phyloP scores from a whole-genome alignment of 2,329 filamentous ascomycete genomes.

The Aureobasidium melanogenum region DNA sequence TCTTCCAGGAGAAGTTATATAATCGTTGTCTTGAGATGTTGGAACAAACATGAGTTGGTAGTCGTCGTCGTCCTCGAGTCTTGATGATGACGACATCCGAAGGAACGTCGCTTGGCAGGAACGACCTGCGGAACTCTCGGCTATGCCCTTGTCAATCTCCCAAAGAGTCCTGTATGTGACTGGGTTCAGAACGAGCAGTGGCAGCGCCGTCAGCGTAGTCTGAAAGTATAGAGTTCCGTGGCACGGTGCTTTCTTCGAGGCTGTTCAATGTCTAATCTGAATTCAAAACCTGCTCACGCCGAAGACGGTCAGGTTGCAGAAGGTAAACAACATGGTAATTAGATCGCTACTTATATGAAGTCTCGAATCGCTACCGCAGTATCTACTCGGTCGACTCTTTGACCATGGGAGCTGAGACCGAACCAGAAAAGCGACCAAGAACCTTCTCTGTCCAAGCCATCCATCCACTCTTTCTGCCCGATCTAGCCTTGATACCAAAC shows the following conservation, averaged over 20 bases:
- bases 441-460: not conserved
- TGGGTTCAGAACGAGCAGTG: no score
- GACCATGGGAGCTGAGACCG: not conserved
- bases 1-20: not conserved
- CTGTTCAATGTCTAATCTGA: no score
- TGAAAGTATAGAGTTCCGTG: no score
- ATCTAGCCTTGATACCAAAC: slow-evolving; percentile 30
- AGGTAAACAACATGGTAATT: no score
- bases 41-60: not conserved
- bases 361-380: no score
- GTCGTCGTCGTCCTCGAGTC: slow-evolving; percentile 1
- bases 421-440: not conserved
- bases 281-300: no score
- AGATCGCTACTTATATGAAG: no score
- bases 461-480: not conserved
- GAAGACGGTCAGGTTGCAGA: no score
- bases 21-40: no score
- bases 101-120: not conserved
- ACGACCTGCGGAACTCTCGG: not conserved
- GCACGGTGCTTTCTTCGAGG: no score
- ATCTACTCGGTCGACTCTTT: not conserved
- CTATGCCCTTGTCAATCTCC: not conserved
- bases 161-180: not conserved
- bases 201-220: no score
- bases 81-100: slow-evolving; percentile 1